Evolutionary conservation across 2,329 filamentous ascomycete species (phyloP).

Genomic region (Drechslera avenae): DNA sequence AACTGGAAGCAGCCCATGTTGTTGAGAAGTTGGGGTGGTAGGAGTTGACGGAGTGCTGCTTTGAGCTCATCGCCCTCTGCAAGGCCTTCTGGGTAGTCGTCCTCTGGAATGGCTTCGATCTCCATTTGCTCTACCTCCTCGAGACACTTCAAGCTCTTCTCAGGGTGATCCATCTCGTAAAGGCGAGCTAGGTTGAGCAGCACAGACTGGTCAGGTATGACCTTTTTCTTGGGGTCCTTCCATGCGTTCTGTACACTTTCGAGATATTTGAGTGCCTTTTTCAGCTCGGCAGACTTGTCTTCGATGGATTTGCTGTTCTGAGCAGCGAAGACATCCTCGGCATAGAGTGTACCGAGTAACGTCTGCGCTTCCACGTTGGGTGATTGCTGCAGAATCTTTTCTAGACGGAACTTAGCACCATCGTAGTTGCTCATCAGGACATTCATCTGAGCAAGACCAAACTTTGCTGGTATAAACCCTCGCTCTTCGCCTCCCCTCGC

Average conservation of each 20-base stretch:
- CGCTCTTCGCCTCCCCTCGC: conserved; percentile 89
- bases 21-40: conserved; percentile 91
- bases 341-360: conserved; percentile 86
- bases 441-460: conserved; percentile 88
- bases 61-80: conserved; percentile 56
- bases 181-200: conserved; percentile 89
- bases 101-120: conserved; percentile 74
- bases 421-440: conserved; percentile 83
- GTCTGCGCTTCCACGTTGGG: conserved; percentile 89
- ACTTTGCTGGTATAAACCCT: conserved; percentile 92
- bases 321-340: conserved; percentile 87
- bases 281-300: conserved; percentile 82
- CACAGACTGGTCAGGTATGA: conserved; percentile 81
- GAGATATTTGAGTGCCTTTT: conserved; percentile 83
- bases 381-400: conserved; percentile 89
- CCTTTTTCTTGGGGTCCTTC: conserved; percentile 89
- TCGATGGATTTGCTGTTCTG: conserved; percentile 76
- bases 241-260: conserved; percentile 85
- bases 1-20: conserved; percentile 98
- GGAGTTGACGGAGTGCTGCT: conserved; percentile 70
- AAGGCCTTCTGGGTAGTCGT: conserved; percentile 67
- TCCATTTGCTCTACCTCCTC: conserved; percentile 92
- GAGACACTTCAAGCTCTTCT: conserved; percentile 90
- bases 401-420: conserved; percentile 88
- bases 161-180: conserved; percentile 83